Percentiles rank a stretch among this genome's conserved stretches.
These are phyloP conservation scores for Boletellus dicymbophilus DNA, from an alignment of 1,284 basidiomycete species.

Conservation along the genomic window DNA sequence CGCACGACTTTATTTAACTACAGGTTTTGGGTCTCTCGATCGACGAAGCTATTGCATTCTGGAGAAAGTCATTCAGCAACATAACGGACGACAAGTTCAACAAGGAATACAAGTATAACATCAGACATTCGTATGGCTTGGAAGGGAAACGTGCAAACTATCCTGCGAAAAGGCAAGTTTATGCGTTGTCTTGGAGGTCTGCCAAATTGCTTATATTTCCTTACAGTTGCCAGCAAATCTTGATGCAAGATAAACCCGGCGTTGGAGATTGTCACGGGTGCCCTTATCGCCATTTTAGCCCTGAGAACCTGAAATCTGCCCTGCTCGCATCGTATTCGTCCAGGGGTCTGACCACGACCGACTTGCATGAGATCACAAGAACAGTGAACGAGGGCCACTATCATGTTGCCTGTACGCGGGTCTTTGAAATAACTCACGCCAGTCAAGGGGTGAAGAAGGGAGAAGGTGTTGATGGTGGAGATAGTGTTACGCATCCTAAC, in stretches of 20 bases:
- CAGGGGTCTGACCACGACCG: constrained; percentile 59
- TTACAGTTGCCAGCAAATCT: constrained; percentile 86
- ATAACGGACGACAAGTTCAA: constrained; percentile 96
- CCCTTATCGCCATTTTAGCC: constrained; percentile 91
- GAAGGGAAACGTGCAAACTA: constrained; percentile 97
- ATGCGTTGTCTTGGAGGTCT: background rate
- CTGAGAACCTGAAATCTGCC: constrained; percentile 82
- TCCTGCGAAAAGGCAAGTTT: constrained; percentile 80
- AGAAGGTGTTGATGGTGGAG: constrained; percentile 86
- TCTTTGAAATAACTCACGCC: constrained; percentile 94
- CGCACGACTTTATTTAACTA: background rate
- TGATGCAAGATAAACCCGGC: constrained; percentile 77
- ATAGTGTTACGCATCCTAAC: constrained; percentile 95
- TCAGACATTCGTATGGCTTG: constrained; percentile 93
- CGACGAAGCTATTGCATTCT: constrained; percentile 94
- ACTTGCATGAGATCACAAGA: constrained; percentile 87
- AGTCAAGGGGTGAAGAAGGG: constrained; percentile 80
- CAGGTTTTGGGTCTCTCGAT: constrained; percentile 93
- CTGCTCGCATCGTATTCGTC: constrained; percentile 76
- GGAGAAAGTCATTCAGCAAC: constrained; percentile 84
- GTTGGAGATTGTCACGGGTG: constrained; percentile 86
- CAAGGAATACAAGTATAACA: constrained; percentile 98
- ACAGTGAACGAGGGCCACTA: constrained; percentile 85
- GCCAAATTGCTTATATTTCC: constrained; percentile 4
- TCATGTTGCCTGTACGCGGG: constrained; percentile 96